Percentiles rank a stretch among this genome's conserved stretches.
These are phyloP conservation scores for Backusella mclennaniae DNA, from an alignment of 192 early-diverging fungal genomes.

Conservation along the genomic window DNA sequence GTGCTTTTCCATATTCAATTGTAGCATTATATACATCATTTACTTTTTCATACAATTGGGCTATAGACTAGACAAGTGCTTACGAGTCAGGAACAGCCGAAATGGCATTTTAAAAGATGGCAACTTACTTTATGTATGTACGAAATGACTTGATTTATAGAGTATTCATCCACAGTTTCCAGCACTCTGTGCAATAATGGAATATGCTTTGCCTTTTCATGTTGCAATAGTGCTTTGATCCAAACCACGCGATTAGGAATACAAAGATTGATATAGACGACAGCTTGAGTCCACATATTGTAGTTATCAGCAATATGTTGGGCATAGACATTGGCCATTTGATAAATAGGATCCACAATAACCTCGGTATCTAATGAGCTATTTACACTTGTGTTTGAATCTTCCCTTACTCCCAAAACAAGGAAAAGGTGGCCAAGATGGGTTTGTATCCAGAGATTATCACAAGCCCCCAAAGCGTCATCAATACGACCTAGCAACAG, in stretches of 20 bases:
- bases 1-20: conserved; percentile 4
- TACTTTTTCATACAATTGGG: neutral
- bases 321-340: conserved; percentile 14
- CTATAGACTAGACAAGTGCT: neutral
- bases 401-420: neutral
- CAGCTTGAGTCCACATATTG: conserved; percentile 17
- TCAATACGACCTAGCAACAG: neutral
- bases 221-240: neutral
- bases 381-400: too few relatives aligned
- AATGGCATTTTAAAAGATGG: neutral
- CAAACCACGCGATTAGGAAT: conserved; percentile 7
- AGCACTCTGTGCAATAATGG: neutral
- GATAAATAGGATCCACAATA: conserved; percentile 19
- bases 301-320: neutral
- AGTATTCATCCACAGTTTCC: neutral
- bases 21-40: neutral
- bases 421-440: conserved; percentile 20
- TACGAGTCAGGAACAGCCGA: neutral
- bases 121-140: neutral
- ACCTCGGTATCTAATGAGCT: neutral
- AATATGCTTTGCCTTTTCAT: neutral
- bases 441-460: neutral
- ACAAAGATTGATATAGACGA: conserved; percentile 16
- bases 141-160: neutral
- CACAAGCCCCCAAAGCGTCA: neutral